phyloP scores from a whole-genome alignment of 2,329 filamentous ascomycete species.

The Pseudogymnoascus pannorum region DNA sequence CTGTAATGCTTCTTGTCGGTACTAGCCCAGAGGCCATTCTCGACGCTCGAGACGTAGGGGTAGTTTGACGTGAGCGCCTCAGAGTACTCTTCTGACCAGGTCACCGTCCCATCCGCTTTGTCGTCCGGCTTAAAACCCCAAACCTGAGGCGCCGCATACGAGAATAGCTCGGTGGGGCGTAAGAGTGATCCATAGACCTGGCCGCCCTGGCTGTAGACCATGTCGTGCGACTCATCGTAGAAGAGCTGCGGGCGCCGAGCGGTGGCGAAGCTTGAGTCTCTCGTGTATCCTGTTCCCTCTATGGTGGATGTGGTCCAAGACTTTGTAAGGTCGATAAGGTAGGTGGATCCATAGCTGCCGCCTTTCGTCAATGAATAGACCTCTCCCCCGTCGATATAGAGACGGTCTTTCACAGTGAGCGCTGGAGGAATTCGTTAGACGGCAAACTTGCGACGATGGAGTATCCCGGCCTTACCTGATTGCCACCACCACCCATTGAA shows the following conservation, averaged over 20 bases:
- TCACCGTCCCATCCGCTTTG: background rate
- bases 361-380: background rate
- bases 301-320: conserved; percentile 16
- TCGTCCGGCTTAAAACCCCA: conserved; percentile 1
- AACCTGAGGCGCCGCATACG: background rate
- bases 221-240: conserved; percentile 5
- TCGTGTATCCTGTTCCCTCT: background rate
- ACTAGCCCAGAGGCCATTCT: background rate
- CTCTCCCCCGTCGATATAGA: background rate
- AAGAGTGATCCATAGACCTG: background rate
- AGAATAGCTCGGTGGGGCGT: background rate
- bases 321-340: conserved; percentile 15
- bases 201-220: background rate
- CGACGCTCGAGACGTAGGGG: background rate
- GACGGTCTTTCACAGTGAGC: background rate
- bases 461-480: background rate
- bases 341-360: background rate
- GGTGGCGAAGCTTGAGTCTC: background rate
- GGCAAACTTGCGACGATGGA: background rate
- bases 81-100: background rate
- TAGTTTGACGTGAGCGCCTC: background rate
- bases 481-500: conserved; percentile 4
- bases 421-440: background rate
- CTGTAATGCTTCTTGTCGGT: conserved; percentile 1
- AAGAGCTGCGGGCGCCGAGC: background rate